Conservation (phyloP, 768 basidiomycete genomes). For the Pholiota conissans region DNA sequence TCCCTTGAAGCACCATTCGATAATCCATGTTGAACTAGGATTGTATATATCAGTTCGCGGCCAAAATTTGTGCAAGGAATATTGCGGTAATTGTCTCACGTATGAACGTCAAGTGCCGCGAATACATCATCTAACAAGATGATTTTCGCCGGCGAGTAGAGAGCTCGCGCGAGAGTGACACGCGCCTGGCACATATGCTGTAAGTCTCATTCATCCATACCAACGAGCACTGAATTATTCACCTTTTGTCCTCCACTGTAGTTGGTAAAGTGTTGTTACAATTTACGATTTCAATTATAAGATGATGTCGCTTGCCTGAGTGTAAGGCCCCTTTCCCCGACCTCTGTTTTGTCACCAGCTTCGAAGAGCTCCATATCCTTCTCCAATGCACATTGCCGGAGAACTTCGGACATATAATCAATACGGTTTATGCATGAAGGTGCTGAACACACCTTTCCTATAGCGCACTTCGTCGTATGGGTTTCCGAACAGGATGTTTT, state of each 20-base stretch:
- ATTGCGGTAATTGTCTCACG: too few relatives aligned
- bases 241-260: constrained; percentile 46
- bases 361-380: constrained; percentile 65
- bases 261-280: neutral
- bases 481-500: constrained; percentile 79
- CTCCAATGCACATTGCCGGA: constrained; percentile 72
- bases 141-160: constrained; percentile 52
- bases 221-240: too few relatives aligned
- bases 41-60: neutral
- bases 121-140: constrained; percentile 74
- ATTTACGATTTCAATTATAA: neutral
- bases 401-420: constrained; percentile 30
- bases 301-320: constrained; percentile 26
- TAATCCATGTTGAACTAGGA: constrained; percentile 76
- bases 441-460: constrained; percentile 42
- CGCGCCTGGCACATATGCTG: constrained; percentile 32
- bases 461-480: constrained; percentile 74
- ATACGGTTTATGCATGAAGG: neutral
- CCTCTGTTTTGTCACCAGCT: constrained; percentile 63
- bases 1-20: constrained; percentile 75
- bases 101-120: constrained; percentile 52
- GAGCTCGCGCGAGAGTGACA: constrained; percentile 41
- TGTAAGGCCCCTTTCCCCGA: constrained; percentile 70
- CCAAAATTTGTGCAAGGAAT: neutral
- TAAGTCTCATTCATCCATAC: too few relatives aligned